Evolutionary conservation across 441 rosid genomes (phyloP).

Genomic region (Adansonia madagascariensis): DNA sequence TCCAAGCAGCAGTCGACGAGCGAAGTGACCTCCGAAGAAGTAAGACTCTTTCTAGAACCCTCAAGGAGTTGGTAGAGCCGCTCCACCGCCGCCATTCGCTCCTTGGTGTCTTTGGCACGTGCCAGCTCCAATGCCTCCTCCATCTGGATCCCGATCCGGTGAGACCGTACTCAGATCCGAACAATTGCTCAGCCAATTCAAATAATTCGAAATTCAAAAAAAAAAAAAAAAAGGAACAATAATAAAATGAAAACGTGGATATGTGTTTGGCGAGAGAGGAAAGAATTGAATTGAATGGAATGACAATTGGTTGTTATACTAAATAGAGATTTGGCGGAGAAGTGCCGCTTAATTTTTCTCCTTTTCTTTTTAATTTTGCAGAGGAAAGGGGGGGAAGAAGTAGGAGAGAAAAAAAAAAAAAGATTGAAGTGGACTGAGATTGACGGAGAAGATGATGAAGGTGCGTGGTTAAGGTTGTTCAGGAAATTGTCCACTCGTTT

Average conservation of each 20-base stretch:
- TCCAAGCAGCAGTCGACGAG: conserved; percentile 94
- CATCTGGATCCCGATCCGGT: conserved; percentile 68
- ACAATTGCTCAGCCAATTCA: conserved; percentile 21
- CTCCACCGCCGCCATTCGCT: conserved; percentile 99
- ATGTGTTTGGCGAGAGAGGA: conserved; percentile 14
- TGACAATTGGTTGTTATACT: conserved; percentile 5
- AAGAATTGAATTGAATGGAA: neutral
- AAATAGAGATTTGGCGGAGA: conserved; percentile 39
- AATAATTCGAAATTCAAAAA: neutral
- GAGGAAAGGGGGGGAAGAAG: neutral
- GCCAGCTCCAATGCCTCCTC: conserved; percentile 97
- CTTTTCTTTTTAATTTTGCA: neutral
- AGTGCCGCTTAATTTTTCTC: conserved; percentile 25
- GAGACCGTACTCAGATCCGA: conserved; percentile 48
- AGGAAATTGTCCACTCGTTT: conserved; percentile 20
- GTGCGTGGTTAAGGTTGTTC: conserved; percentile 26
- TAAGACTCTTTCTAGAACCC: conserved; percentile 79
- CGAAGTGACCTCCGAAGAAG: conserved; percentile 70
- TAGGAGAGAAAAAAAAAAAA: conserved; percentile 20
- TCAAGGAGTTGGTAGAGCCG: conserved; percentile 86
- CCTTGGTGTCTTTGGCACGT: conserved; percentile 96
- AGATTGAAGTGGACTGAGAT: conserved; percentile 35
- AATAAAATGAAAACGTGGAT: neutral
- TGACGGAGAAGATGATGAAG: conserved; percentile 38
- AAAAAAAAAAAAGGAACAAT: neutral